Conservation (phyloP, 805 yeast species). For the Metschnikowia drakensbergensis region DNA sequence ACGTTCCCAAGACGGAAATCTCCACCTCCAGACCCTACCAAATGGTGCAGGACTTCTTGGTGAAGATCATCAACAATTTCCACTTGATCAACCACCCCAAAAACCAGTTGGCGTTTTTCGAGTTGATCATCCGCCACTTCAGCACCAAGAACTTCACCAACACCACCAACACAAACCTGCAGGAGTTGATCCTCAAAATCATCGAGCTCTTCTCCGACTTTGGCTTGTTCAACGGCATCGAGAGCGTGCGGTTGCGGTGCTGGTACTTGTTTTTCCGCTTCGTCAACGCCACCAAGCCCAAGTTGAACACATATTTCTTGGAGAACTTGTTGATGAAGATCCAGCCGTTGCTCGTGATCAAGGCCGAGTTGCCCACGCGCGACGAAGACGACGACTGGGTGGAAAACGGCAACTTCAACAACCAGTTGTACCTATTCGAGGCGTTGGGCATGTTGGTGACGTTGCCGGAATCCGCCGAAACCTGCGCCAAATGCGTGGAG, state of each 20-base stretch:
- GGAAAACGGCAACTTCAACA: conserved; percentile 58
- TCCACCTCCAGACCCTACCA: conserved; percentile 61
- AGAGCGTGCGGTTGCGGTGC: conserved; percentile 74
- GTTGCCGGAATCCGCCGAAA: conserved; percentile 22
- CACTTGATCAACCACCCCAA: conserved; percentile 64
- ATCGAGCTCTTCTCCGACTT: conserved; percentile 74
- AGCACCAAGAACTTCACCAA: conserved; percentile 43
- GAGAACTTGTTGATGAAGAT: conserved; percentile 59
- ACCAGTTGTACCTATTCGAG: conserved; percentile 81
- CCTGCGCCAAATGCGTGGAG: conserved; percentile 51
- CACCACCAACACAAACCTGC: conserved; percentile 36
- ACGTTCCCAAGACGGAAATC: conserved; percentile 62
- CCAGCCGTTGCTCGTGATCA: conserved; percentile 58
- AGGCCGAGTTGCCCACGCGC: conserved; percentile 49
- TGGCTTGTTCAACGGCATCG: conserved; percentile 74
- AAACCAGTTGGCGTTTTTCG: conserved; percentile 79
- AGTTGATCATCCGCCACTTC: conserved; percentile 77
- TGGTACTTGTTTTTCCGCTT: conserved; percentile 90
- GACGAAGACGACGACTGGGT: conserved; percentile 56
- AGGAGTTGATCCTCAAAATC: conserved; percentile 51
- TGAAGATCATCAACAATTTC: conserved; percentile 43
- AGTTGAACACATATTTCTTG: conserved; percentile 45
- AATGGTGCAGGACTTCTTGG: conserved; percentile 59
- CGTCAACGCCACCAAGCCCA: conserved; percentile 69
- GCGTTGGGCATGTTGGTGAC: conserved; percentile 75